Percentiles rank a stretch among this genome's conserved stretches.
Evolutionary conservation across 345 rosid genomes (phyloP).

Genomic region (Raphanus raphanistrum): DNA sequence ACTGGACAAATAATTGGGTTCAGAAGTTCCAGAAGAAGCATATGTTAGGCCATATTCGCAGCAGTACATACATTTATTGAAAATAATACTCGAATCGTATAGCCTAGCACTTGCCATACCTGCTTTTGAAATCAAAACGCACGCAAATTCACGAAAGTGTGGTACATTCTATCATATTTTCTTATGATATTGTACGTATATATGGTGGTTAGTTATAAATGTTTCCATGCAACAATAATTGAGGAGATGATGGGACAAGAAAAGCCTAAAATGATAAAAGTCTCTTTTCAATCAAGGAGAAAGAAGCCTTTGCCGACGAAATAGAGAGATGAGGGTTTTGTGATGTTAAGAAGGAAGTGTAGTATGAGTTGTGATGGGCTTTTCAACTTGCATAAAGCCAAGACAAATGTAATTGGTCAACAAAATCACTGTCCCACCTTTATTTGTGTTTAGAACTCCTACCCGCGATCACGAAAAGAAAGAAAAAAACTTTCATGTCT

Average conservation of each 20-base stretch:
- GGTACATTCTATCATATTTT: background rate
- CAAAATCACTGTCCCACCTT: conserved; percentile 20
- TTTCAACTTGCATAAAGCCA: conserved; percentile 27
- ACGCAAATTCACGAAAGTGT: background rate
- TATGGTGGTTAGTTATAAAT: conserved; percentile 22
- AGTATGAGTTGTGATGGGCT: conserved; percentile 18
- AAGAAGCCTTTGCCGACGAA: conserved; percentile 32
- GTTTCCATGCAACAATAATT: conserved; percentile 1
- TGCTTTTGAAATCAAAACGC: background rate
- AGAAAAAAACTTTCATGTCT: background rate
- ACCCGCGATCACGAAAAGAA: background rate
- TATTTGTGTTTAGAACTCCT: background rate
- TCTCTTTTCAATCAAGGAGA: conserved; percentile 15
- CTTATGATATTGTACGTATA: conserved; percentile 2
- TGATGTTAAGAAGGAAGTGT: background rate
- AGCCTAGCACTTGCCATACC: background rate
- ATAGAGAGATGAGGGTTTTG: background rate
- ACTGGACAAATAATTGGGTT: conserved; percentile 5
- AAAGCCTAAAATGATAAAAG: conserved; percentile 10
- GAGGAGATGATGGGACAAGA: background rate
- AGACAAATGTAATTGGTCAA: conserved; percentile 19
- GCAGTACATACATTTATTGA: conserved; percentile 7
- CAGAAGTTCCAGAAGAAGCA: conserved; percentile 4
- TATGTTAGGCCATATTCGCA: conserved; percentile 24
- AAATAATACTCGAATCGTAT: background rate